phyloP scores from a whole-genome alignment of 1,284 basidiomycete genomes.

The Ustilago bromivora region DNA sequence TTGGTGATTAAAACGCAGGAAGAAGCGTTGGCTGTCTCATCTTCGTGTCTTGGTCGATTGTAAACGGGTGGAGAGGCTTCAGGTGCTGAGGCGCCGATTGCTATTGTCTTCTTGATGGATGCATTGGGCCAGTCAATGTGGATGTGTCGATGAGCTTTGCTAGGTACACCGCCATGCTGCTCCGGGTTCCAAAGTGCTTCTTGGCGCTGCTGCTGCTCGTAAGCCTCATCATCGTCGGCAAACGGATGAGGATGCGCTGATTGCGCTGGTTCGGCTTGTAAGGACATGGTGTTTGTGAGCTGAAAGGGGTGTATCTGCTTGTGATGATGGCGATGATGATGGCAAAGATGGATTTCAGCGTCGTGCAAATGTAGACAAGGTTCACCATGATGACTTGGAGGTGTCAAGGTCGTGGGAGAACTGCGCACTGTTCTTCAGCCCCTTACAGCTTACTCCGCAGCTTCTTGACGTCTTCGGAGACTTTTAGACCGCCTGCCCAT shows the following conservation, averaged over 20 bases:
- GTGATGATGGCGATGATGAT: neutral
- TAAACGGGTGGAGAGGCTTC: slow-evolving; percentile 54
- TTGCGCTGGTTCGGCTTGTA: neutral
- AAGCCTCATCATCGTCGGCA: slow-evolving; percentile 15
- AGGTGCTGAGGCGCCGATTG: slow-evolving; percentile 50
- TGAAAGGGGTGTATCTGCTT: neutral
- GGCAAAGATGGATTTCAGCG: neutral
- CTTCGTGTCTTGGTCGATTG: slow-evolving; percentile 40
- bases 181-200: slow-evolving; percentile 32
- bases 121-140: slow-evolving; percentile 58
- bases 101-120: slow-evolving; percentile 57
- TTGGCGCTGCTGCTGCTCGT: slow-evolving; percentile 27
- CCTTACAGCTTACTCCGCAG: slow-evolving; percentile 4
- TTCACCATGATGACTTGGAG: neutral
- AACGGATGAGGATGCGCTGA: neutral
- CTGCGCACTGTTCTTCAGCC: neutral
- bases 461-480: neutral
- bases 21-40: slow-evolving; percentile 31
- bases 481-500: neutral
- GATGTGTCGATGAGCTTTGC: slow-evolving; percentile 50
- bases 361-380: too few relatives aligned
- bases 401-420: neutral
- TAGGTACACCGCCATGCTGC: neutral
- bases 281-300: slow-evolving; percentile 9
- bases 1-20: slow-evolving; percentile 51